Percentiles rank a stretch among this genome's conserved stretches.
Conservation (phyloP, 1,284 basidiomycete genomes). For the Malassezia sympodialis region DNA sequence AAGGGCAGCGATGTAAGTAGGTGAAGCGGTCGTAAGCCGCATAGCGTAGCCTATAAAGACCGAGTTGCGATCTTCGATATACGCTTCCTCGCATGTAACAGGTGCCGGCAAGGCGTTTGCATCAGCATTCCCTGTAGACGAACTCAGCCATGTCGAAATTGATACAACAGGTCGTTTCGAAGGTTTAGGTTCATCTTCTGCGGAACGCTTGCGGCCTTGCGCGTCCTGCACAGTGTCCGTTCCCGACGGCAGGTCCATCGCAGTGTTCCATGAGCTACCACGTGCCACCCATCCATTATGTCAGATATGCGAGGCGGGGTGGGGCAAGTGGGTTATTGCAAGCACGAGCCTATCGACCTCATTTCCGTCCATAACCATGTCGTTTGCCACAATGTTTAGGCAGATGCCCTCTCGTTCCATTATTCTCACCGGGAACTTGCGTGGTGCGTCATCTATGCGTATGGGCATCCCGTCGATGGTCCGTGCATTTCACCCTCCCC, state of each 20-base stretch:
- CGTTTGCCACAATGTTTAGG: not conserved
- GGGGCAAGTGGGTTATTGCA: not conserved
- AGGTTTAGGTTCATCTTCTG: not conserved
- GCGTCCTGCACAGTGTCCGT: not conserved
- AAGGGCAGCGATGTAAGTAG: constrained; percentile 21
- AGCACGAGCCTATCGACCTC: not conserved
- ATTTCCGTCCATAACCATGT: not conserved
- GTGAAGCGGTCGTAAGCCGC: constrained; percentile 23
- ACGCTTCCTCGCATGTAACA: constrained; percentile 24
- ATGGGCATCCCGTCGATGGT: not conserved
- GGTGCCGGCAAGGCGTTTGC: constrained; percentile 27
- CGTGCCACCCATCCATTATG: not conserved
- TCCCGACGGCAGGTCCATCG: not conserved
- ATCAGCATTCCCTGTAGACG: constrained; percentile 15
- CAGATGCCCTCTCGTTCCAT: not conserved
- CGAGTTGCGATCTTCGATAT: constrained; percentile 38
- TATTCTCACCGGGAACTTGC: not conserved
- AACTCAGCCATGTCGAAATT: constrained; percentile 8
- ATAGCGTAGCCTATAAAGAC: constrained; percentile 45
- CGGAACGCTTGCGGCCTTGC: not conserved
- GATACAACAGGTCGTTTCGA: constrained; percentile 4
- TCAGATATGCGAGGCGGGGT: not conserved
- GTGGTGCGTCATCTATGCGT: not conserved
- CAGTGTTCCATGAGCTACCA: not conserved
- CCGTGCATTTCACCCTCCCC: constrained; percentile 2